A percentile compares a stretch with the other conserved stretches of the same genome.
phyloP scores from a whole-genome alignment of 139 green algal species.

The Mychonastes homosphaera region DNA sequence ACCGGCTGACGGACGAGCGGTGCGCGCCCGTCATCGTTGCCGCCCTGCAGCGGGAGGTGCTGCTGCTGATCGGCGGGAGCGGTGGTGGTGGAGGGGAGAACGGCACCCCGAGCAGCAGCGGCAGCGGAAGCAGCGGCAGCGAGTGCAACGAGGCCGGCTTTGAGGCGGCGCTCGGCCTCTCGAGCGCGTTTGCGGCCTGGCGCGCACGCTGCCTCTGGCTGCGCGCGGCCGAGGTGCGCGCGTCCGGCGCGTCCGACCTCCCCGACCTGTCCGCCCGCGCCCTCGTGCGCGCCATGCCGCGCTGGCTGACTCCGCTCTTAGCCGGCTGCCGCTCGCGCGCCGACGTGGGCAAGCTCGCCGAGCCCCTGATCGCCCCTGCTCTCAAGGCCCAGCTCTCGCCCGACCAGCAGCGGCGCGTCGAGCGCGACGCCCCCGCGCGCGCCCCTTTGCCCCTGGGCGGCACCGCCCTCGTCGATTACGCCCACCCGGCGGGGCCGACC shows the following conservation, averaged over 20 bases:
- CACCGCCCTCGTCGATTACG: no score
- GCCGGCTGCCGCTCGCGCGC: constrained; percentile 18
- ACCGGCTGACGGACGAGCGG: no score
- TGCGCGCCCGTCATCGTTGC: no score
- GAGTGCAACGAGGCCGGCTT: neutral
- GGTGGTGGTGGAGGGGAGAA: no score
- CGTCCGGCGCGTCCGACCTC: constrained; percentile 10
- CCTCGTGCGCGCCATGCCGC: constrained; percentile 15
- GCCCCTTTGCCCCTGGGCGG: no score
- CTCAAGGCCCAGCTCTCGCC: constrained; percentile 11
- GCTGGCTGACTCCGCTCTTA: constrained; percentile 34
- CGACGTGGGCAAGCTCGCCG: constrained; percentile 20
- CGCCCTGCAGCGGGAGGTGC: no score
- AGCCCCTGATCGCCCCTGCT: no score
- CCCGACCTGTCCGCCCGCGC: constrained; percentile 37
- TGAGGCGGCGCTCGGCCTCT: neutral
- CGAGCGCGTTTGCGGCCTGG: constrained; percentile 23
- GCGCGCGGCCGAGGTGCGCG: constrained; percentile 11
- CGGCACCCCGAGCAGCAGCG: neutral
- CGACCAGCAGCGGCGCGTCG: no score
- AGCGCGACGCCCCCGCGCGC: no score
- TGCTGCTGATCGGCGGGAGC: constrained; percentile 35
- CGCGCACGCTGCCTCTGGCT: constrained; percentile 33
- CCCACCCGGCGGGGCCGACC: no score
- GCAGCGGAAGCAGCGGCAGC: neutral